phyloP scores from a whole-genome alignment of 2,329 filamentous ascomycete species.

The Moelleriella libera region DNA sequence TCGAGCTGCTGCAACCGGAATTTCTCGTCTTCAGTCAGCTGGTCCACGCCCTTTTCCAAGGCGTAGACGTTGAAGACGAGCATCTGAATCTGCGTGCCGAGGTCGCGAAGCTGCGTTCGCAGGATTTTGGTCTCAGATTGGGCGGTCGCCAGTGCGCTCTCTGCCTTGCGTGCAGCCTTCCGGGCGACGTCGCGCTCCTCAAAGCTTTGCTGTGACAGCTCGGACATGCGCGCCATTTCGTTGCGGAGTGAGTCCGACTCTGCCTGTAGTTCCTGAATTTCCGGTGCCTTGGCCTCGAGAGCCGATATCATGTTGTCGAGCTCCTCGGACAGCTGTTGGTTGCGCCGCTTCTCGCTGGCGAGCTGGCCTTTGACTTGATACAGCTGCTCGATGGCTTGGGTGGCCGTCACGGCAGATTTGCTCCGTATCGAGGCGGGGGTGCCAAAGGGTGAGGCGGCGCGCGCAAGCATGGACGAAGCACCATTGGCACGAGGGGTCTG shows the following conservation, averaged over 20 bases:
- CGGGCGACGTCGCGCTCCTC: slow-evolving; percentile 67
- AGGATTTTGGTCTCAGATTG: slow-evolving; percentile 64
- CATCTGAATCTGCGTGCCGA: slow-evolving; percentile 81
- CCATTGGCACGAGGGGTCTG: slow-evolving; percentile 50
- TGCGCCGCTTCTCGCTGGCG: slow-evolving; percentile 58
- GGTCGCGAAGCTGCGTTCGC: slow-evolving; percentile 74
- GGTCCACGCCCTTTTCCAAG: slow-evolving; percentile 62
- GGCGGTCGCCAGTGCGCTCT: slow-evolving; percentile 51
- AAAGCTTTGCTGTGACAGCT: slow-evolving; percentile 68
- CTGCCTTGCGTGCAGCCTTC: slow-evolving; percentile 65
- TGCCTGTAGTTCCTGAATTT: slow-evolving; percentile 70
- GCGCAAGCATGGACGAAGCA: slow-evolving; percentile 24
- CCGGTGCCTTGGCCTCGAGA: slow-evolving; percentile 73
- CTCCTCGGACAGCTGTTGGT: slow-evolving; percentile 58
- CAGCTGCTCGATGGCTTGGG: slow-evolving; percentile 49
- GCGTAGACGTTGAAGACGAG: slow-evolving; percentile 78
- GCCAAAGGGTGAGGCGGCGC: slow-evolving; percentile 46
- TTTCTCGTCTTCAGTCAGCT: slow-evolving; percentile 57
- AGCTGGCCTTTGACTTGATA: slow-evolving; percentile 60
- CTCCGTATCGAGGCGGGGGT: slow-evolving; percentile 43
- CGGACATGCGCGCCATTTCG: slow-evolving; percentile 74
- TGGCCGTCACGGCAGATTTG: slow-evolving; percentile 43
- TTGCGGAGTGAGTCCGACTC: slow-evolving; percentile 69
- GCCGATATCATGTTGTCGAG: slow-evolving; percentile 78
- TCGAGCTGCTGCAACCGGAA: slow-evolving; percentile 66